Conservation (phyloP, 805 yeast species). For the baker's yeast (Saccharomyces cerevisiae) region DNA sequence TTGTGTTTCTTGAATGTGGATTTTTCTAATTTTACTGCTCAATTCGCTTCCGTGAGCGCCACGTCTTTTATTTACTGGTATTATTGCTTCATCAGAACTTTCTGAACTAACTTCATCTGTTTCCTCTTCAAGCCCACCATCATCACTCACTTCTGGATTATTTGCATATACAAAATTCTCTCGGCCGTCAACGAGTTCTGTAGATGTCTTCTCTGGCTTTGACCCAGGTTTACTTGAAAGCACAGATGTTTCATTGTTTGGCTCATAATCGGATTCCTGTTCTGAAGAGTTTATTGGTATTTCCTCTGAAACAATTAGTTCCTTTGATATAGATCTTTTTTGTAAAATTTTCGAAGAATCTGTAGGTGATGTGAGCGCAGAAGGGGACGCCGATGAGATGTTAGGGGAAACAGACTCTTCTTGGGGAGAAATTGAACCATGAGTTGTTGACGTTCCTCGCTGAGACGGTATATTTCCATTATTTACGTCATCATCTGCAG, state of each 20-base stretch:
- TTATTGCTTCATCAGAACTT: background rate
- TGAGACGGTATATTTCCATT: background rate
- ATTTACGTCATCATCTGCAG: background rate
- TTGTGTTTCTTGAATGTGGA: background rate
- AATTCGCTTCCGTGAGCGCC: background rate
- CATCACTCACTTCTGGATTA: background rate
- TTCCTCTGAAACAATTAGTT: background rate
- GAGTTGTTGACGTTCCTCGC: background rate
- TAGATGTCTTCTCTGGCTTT: background rate
- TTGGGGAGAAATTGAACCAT: background rate
- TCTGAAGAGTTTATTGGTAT: background rate
- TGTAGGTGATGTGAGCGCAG: constrained; percentile 5
- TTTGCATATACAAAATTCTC: background rate
- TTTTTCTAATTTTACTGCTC: background rate
- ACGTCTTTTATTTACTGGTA: background rate
- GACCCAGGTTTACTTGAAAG: background rate
- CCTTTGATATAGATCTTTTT: background rate
- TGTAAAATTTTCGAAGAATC: background rate
- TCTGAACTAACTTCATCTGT: background rate
- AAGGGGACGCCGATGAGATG: constrained; percentile 1
- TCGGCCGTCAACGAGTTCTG: background rate
- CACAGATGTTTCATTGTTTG: background rate
- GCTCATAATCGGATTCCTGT: background rate
- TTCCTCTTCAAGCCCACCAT: background rate
- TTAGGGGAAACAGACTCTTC: background rate